Conservation (phyloP, 2,329 filamentous ascomycete species). For the Esteya vermicola region DNA sequence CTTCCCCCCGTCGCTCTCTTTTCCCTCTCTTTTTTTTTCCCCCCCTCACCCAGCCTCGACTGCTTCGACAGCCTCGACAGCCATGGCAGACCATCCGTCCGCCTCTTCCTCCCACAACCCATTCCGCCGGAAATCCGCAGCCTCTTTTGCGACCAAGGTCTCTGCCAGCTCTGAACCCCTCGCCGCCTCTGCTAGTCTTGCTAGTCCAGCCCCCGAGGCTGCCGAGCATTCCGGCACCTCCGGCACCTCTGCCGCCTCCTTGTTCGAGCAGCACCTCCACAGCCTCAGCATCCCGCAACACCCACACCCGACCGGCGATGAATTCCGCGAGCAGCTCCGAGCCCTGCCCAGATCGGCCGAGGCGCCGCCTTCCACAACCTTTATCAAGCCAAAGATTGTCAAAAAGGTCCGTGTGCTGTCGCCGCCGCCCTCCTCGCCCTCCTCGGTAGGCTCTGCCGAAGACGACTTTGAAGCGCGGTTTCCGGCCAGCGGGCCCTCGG, state of each 20-base stretch:
- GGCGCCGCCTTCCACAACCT: conserved; percentile 19
- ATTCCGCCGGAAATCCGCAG: conserved; percentile 30
- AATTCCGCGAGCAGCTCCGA: conserved; percentile 17
- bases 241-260: conserved; percentile 4
- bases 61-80: conserved; percentile 9
- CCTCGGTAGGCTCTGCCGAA: conserved; percentile 38
- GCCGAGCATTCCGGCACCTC: conserved; percentile 3
- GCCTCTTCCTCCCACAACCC: conserved; percentile 38
- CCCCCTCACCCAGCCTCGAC: no score
- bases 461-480: conserved; percentile 16
- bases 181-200: background rate
- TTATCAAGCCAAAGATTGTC: conserved; percentile 35
- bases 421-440: conserved; percentile 46
- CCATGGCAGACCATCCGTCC: conserved; percentile 23
- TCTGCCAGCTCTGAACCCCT: conserved; percentile 11
- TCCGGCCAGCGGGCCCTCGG: conserved; percentile 15
- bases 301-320: conserved; percentile 15
- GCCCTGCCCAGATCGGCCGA: conserved; percentile 17
- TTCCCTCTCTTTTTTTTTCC: background rate
- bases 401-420: conserved; percentile 57
- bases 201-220: background rate
- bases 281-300: background rate
- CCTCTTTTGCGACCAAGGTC: conserved; percentile 1
- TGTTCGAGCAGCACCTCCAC: conserved; percentile 2
- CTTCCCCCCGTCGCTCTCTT: background rate